These are phyloP conservation scores for Taphrina pruni DNA, from an alignment of 1,139 yeast species.

Conservation along the genomic window DNA sequence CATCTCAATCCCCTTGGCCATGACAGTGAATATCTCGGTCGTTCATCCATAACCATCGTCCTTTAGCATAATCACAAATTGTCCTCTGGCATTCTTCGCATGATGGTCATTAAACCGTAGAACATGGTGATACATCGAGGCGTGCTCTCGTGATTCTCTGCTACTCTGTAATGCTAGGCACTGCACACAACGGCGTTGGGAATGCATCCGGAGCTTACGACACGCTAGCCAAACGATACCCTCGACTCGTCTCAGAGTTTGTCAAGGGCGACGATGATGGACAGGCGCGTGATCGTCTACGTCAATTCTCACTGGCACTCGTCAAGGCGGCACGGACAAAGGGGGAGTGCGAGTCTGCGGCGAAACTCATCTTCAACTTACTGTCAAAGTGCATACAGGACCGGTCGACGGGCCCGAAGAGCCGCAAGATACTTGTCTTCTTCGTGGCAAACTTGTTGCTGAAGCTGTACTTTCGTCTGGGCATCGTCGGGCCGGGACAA, in stretches of 20 bases:
- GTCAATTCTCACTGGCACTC: not conserved
- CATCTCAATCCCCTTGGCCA: no score
- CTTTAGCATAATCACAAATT: no score
- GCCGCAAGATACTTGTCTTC: conserved; percentile 34
- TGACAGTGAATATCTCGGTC: no score
- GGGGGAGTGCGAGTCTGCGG: conserved; percentile 26
- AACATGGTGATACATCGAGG: no score
- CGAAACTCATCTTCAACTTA: conserved; percentile 12
- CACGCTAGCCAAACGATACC: not conserved
- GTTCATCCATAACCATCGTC: no score
- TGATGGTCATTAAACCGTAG: no score
- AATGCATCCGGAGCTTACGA: not conserved
- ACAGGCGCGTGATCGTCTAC: not conserved
- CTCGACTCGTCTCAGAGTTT: not conserved
- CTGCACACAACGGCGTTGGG: not conserved
- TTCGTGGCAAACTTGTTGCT: conserved; percentile 42
- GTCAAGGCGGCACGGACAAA: conserved; percentile 9
- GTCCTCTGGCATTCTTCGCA: no score
- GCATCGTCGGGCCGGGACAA: conserved; percentile 34
- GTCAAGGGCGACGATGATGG: not conserved
- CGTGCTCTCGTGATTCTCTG: no score
- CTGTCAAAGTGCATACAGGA: conserved; percentile 16
- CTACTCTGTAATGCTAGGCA: not conserved
- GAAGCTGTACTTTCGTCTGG: conserved; percentile 42
- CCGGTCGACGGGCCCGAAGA: conserved; percentile 22